These are phyloP conservation scores for Mucor indicus DNA, from an alignment of 371 early-diverging fungal genomes.

Conservation along the genomic window DNA sequence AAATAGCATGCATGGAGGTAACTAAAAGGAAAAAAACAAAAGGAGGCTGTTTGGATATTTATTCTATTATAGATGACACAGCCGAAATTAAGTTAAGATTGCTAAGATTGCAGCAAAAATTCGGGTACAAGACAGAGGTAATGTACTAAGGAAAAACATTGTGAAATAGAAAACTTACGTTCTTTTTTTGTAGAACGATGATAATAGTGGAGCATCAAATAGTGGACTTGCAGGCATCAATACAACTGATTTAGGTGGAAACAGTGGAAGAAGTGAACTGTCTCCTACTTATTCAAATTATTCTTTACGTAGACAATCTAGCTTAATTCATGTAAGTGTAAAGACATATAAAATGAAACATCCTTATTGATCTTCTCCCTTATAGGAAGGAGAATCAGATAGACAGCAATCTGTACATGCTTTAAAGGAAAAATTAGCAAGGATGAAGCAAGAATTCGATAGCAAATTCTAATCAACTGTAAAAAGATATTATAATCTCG, in stretches of 20 bases:
- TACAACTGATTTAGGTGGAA: not conserved
- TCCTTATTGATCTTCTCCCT: not conserved
- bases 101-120: slow-evolving; percentile 60
- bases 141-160: not conserved
- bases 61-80: slow-evolving; percentile 36
- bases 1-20: too few species aligned
- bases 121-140: slow-evolving; percentile 47
- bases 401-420: slow-evolving; percentile 52
- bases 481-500: not conserved
- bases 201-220: not conserved
- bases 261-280: not conserved
- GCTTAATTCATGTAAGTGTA: not conserved
- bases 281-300: slow-evolving; percentile 1
- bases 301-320: slow-evolving; percentile 7
- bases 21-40: too few species aligned
- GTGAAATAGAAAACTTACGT: not conserved
- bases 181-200: slow-evolving; percentile 1
- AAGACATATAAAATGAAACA: not conserved
- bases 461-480: slow-evolving; percentile 15
- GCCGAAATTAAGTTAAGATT: slow-evolving; percentile 46
- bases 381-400: slow-evolving; percentile 29
- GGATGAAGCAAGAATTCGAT: slow-evolving; percentile 49
- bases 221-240: slow-evolving; percentile 3
- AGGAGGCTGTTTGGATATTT: too few species aligned
- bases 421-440: slow-evolving; percentile 57